Percentiles rank a stretch among this genome's conserved stretches.
Evolutionary conservation across 306 rosid species (phyloP).

Genomic region (Lathyrus oleraceus): DNA sequence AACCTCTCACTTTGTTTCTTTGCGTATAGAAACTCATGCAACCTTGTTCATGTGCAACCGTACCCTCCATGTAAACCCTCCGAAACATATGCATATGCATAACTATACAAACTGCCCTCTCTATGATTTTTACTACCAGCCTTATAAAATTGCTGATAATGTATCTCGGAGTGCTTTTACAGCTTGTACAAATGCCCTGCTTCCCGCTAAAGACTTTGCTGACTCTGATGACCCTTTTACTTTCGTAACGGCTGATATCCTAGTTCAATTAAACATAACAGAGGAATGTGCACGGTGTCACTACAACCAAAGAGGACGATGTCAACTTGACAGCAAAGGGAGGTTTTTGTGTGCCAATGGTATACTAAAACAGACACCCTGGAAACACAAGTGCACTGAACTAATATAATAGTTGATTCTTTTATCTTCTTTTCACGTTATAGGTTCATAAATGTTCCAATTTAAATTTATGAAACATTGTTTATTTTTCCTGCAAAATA

Average conservation of each 20-base stretch:
- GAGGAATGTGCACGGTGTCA: slow-evolving; percentile 34
- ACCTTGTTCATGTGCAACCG: slow-evolving; percentile 38
- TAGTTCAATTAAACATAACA: not conserved
- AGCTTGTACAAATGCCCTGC: slow-evolving; percentile 36
- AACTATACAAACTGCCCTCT: not conserved
- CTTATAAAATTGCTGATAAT: fast-evolving
- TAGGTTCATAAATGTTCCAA: not conserved
- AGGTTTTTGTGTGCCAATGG: slow-evolving; percentile 34
- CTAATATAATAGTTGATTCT: not conserved
- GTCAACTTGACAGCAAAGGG: not conserved
- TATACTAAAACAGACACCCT: slow-evolving; percentile 4
- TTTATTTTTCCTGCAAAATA: slow-evolving; percentile 1
- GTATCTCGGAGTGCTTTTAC: not conserved
- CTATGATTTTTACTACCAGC: slow-evolving; percentile 13
- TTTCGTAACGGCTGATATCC: slow-evolving; percentile 18
- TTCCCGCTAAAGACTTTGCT: slow-evolving; percentile 41
- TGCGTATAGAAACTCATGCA: fast-evolving
- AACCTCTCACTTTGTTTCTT: not conserved
- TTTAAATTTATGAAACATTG: slow-evolving; percentile 8
- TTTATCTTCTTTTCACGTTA: not conserved
- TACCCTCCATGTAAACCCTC: not conserved
- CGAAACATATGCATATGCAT: not conserved
- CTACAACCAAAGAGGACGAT: slow-evolving; percentile 4
- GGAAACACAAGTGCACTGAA: slow-evolving; percentile 5
- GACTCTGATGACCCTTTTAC: not conserved